Percentiles rank a stretch among this genome's conserved stretches.
Evolutionary conservation across 306 rosid species (phyloP).

Genomic region (Sicyos edulis): DNA sequence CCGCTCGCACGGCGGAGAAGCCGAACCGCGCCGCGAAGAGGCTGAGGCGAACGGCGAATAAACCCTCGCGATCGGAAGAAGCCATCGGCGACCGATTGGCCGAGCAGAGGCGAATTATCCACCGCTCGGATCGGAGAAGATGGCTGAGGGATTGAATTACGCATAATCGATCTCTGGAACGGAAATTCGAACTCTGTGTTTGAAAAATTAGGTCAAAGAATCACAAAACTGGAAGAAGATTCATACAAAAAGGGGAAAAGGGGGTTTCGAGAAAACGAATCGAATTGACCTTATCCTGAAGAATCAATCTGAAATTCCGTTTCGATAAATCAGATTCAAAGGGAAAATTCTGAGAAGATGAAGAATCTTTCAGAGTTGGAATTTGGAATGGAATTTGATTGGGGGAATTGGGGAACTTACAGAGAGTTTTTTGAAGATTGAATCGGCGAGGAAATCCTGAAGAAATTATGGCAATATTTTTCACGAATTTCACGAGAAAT

Average conservation of each 20-base stretch:
- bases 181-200: not conserved
- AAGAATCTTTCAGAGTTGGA: not conserved
- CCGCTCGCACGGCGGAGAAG: constrained; percentile 61
- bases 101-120: constrained; percentile 56
- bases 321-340: not conserved
- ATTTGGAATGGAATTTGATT: not conserved
- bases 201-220: not conserved
- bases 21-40: constrained; percentile 43
- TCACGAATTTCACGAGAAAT: constrained; percentile 15
- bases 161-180: constrained; percentile 32
- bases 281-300: not conserved
- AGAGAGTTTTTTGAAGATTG: not conserved
- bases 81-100: constrained; percentile 30
- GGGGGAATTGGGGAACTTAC: constrained; percentile 11
- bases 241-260: not conserved
- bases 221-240: not conserved
- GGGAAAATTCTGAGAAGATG: not conserved
- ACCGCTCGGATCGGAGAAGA: constrained; percentile 32
- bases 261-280: constrained; percentile 4
- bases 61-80: constrained; percentile 44
- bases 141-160: constrained; percentile 24
- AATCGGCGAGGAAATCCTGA: not conserved
- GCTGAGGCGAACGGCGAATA: constrained; percentile 39
- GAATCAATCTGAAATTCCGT: constrained; percentile 11
- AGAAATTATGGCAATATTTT: not conserved